Percentiles rank a stretch among this genome's conserved stretches.
phyloP scores from a whole-genome alignment of 441 rosid species.

The Jatropha podagrica region DNA sequence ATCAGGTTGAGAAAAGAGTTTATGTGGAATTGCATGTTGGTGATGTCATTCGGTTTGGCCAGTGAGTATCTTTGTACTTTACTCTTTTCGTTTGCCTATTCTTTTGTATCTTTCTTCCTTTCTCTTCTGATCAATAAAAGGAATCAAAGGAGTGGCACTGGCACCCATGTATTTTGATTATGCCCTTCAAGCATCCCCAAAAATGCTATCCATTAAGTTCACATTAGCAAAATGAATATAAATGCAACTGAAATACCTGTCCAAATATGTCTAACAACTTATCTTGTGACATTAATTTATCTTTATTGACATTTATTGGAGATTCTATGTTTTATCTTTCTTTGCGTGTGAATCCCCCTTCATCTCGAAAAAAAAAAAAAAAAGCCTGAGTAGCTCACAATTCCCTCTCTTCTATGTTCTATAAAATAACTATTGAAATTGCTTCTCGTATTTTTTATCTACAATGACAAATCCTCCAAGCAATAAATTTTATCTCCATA shows the following conservation, averaged over 20 bases:
- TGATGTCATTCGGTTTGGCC: slow-evolving; percentile 93
- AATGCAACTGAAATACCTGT: neutral
- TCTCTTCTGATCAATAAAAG: slow-evolving; percentile 4
- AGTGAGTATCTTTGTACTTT: slow-evolving; percentile 48
- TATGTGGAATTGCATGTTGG: slow-evolving; percentile 82
- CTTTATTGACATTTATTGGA: neutral
- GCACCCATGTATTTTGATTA: neutral
- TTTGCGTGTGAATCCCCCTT: neutral
- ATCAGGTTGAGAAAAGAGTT: slow-evolving; percentile 64
- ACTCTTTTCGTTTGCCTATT: slow-evolving; percentile 16
- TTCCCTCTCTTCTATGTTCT: neutral
- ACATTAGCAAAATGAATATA: neutral
- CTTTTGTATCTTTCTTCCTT: slow-evolving; percentile 5
- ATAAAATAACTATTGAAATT: neutral
- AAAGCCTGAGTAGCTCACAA: neutral
- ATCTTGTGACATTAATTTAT: neutral
- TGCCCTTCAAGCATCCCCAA: neutral
- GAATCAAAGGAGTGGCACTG: too few relatives aligned
- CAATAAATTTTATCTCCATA: neutral
- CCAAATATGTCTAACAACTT: neutral
- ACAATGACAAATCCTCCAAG: slow-evolving; percentile 2
- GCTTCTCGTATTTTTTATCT: neutral
- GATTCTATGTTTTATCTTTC: neutral
- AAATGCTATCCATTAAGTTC: neutral
- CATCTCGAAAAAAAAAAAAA: neutral